Percentiles rank a stretch among this genome's conserved stretches.
phyloP scores from a whole-genome alignment of 495 filamentous ascomycete genomes.

The Haplographium delicatum region DNA sequence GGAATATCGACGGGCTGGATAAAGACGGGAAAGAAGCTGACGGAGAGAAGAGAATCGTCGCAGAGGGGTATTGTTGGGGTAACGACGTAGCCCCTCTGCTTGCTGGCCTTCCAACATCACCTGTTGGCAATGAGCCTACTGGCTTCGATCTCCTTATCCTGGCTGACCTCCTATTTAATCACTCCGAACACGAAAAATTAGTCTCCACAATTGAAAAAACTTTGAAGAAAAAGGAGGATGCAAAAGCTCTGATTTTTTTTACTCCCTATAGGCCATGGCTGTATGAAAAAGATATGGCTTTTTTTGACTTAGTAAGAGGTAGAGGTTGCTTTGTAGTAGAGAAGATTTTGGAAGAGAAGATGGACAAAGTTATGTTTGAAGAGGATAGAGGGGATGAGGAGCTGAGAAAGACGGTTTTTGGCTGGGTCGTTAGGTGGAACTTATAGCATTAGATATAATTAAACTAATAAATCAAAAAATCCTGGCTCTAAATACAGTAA shows the following conservation, averaged over 20 bases:
- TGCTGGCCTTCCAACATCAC: constrained; percentile 35
- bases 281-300: constrained; percentile 71
- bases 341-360: constrained; percentile 72
- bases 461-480: too few species aligned
- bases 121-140: background rate
- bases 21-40: constrained; percentile 2
- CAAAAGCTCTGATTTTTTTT: constrained; percentile 81
- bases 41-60: constrained; percentile 28
- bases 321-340: constrained; percentile 66
- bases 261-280: constrained; percentile 92
- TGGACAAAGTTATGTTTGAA: constrained; percentile 84
- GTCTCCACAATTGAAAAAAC: constrained; percentile 61
- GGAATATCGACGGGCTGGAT: constrained; percentile 56
- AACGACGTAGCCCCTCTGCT: constrained; percentile 46
- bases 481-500: too few species aligned
- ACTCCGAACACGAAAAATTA: constrained; percentile 75
- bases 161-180: constrained; percentile 84
- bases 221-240: constrained; percentile 45
- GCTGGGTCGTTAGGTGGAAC: constrained; percentile 61
- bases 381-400: constrained; percentile 75
- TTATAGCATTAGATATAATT: constrained; percentile 11
- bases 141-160: constrained; percentile 79
- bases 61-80: constrained; percentile 80
- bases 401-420: constrained; percentile 73
- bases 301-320: constrained; percentile 70